phyloP scores from a whole-genome alignment of 176 grass and related monocot species.

The Zea luxurians region DNA sequence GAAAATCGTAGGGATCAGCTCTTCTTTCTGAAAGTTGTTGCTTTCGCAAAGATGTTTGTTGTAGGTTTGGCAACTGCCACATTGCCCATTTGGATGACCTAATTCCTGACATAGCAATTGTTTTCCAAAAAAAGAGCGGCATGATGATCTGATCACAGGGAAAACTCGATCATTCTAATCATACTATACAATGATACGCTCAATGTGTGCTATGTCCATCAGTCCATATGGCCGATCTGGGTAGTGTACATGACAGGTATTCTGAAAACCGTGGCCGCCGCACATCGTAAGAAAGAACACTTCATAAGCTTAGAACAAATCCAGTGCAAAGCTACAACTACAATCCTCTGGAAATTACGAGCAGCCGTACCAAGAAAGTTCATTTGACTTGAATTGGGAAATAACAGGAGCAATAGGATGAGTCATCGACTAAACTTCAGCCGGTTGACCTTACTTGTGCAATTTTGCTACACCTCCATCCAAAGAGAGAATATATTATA shows the following conservation, averaged over 20 bases:
- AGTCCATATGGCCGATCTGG: not conserved
- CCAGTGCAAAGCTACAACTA: not conserved
- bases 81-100: not conserved
- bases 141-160: not conserved
- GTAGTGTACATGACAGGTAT: not conserved
- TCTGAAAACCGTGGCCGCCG: not conserved
- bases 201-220: not conserved
- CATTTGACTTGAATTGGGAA: not conserved
- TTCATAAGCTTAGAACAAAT: not conserved
- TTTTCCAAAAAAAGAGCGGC: not conserved
- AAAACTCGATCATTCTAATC: not conserved
- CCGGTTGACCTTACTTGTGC: slow-evolving; percentile 4
- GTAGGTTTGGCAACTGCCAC: not conserved
- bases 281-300: not conserved
- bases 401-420: not conserved
- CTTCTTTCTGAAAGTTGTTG: slow-evolving; percentile 13
- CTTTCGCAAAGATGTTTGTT: slow-evolving; percentile 4
- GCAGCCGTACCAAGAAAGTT: not conserved
- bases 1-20: not conserved
- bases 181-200: not conserved
- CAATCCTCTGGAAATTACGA: slow-evolving; percentile 19
- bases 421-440: not conserved
- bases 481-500: not conserved
- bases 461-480: slow-evolving; percentile 12
- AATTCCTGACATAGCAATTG: not conserved